Percentiles rank a stretch among this genome's conserved stretches.
Evolutionary conservation across 495 filamentous ascomycete species (phyloP).

Genomic region (Aspergillus asperescens): DNA sequence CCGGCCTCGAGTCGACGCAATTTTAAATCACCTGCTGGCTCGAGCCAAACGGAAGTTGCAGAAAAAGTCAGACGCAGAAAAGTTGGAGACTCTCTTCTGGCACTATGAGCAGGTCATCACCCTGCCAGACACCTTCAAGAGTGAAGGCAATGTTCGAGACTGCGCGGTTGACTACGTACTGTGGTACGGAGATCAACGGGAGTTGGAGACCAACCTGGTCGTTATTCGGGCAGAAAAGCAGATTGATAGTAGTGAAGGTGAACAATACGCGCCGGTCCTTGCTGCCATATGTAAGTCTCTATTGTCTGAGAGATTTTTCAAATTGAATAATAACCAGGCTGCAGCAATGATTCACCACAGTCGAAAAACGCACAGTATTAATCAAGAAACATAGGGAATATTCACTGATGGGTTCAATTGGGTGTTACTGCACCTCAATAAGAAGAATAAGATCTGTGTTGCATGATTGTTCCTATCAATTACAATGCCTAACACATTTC

Average conservation of each 20-base stretch:
- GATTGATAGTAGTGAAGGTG: background rate
- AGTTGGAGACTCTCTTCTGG: background rate
- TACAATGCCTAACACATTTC: background rate
- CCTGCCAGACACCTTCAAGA: background rate
- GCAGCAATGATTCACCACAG: background rate
- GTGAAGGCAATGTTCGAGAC: background rate
- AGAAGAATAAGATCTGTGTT: background rate
- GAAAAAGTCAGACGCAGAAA: background rate
- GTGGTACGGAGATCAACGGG: background rate
- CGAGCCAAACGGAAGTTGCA: background rate
- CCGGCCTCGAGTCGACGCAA: background rate
- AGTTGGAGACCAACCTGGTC: background rate
- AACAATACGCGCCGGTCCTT: background rate
- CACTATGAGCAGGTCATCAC: background rate
- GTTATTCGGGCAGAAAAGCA: background rate
- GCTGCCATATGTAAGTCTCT: background rate
- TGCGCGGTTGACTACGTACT: background rate
- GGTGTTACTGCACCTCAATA: background rate
- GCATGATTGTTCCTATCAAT: background rate
- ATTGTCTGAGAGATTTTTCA: background rate
- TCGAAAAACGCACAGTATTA: background rate
- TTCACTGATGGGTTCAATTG: background rate
- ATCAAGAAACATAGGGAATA: background rate
- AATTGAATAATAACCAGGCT: background rate
- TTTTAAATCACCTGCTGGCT: background rate